Conservation (phyloP, 306 rosid species). For the Crotalaria pallida region DNA sequence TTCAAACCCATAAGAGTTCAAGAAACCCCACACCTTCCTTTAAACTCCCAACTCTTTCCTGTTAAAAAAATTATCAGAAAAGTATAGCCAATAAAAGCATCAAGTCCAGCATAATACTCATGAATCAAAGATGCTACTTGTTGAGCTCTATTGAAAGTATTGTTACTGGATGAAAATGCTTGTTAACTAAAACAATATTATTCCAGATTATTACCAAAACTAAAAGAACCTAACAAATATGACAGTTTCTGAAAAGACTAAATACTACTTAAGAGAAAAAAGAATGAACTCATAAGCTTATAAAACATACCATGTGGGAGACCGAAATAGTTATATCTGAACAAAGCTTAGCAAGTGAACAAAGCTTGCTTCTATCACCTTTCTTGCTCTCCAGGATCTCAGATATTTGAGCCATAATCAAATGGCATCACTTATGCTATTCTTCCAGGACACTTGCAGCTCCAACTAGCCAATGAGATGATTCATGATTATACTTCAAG, state of each 20-base stretch:
- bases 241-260: not conserved
- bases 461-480: not conserved
- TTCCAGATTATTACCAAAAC: not conserved
- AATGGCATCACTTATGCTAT: not conserved
- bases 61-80: too few relatives aligned
- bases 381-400: not conserved
- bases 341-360: not conserved
- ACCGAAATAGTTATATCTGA: not conserved
- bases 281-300: not conserved
- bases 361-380: not conserved
- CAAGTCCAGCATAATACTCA: too few relatives aligned
- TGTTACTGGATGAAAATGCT: too few relatives aligned
- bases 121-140: too few relatives aligned
- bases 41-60: too few relatives aligned
- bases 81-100: too few relatives aligned
- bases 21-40: too few relatives aligned
- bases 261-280: not conserved
- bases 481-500: constrained; percentile 9
- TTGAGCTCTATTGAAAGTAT: too few relatives aligned
- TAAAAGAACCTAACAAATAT: not conserved
- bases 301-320: not conserved
- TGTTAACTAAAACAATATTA: too few relatives aligned
- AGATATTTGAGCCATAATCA: not conserved
- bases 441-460: not conserved
- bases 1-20: too few relatives aligned